Percentiles rank a stretch among this genome's conserved stretches.
Evolutionary conservation across 2,329 filamentous ascomycete genomes (phyloP).

Genomic region (Colletotrichum phormii): DNA sequence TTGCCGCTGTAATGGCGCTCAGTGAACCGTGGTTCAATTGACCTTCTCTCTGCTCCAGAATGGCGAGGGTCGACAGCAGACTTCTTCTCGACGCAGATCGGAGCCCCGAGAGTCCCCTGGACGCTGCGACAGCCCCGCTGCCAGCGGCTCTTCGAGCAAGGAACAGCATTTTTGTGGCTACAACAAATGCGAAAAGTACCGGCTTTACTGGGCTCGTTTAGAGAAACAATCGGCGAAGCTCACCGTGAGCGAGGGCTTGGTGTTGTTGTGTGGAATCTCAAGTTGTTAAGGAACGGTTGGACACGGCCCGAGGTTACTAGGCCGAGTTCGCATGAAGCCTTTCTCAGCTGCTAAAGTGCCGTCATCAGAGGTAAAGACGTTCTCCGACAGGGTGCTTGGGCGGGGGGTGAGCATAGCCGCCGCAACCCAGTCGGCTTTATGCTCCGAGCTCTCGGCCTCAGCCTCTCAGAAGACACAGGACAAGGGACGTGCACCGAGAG

Average conservation of each 20-base stretch:
- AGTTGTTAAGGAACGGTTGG: conserved; percentile 43
- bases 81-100: conserved; percentile 41
- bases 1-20: conserved; percentile 86
- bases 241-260: background rate
- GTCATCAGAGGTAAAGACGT: conserved; percentile 18
- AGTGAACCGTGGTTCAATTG: conserved; percentile 86
- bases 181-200: background rate
- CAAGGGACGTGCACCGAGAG: no score
- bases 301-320: conserved; percentile 51
- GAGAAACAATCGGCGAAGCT: background rate
- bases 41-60: conserved; percentile 93
- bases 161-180: conserved; percentile 45
- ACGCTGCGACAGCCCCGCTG: conserved; percentile 37
- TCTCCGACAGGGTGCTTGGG: background rate
- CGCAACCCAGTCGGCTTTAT: background rate
- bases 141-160: conserved; percentile 36
- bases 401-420: conserved; percentile 1
- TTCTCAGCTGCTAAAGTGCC: conserved; percentile 23
- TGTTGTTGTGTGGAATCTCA: background rate
- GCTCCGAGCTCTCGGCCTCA: conserved; percentile 5
- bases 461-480: no score
- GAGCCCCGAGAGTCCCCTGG: conserved; percentile 44
- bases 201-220: background rate
- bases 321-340: conserved; percentile 34
- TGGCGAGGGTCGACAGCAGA: conserved; percentile 86